These are phyloP conservation scores for Myriosclerotinia curreyana DNA, from an alignment of 2,329 filamentous ascomycete species.

Conservation along the genomic window DNA sequence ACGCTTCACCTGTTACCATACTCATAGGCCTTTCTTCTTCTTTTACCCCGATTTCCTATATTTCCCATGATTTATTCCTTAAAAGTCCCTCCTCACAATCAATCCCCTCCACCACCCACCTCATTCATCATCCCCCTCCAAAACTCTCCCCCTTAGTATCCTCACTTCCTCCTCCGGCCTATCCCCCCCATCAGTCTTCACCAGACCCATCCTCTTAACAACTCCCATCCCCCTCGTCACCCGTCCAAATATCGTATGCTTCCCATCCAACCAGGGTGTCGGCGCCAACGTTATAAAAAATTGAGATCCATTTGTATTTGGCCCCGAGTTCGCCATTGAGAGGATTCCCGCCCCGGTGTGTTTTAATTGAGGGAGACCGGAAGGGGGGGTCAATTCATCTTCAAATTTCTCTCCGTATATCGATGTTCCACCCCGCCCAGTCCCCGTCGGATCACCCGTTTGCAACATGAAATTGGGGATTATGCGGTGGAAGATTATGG, in stretches of 20 bases:
- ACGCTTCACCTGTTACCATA: background rate
- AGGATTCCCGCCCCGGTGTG: slow-evolving; percentile 93
- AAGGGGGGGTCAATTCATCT: slow-evolving; percentile 73
- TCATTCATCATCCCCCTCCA: slow-evolving; percentile 53
- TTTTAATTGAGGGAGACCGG: slow-evolving; percentile 58
- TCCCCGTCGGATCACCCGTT: slow-evolving; percentile 90
- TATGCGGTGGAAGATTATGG: slow-evolving; percentile 84
- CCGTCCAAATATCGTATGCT: slow-evolving; percentile 93
- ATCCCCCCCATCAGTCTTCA: slow-evolving; percentile 80
- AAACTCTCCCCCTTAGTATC: slow-evolving; percentile 68
- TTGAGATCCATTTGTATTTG: slow-evolving; percentile 90
- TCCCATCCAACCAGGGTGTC: slow-evolving; percentile 93
- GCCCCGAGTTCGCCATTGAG: slow-evolving; percentile 93
- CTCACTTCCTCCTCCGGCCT: slow-evolving; percentile 77
- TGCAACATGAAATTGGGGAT: slow-evolving; percentile 97
- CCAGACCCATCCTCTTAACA: slow-evolving; percentile 84
- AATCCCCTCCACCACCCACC: background rate
- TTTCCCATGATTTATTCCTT: background rate
- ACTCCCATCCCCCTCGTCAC: slow-evolving; percentile 80
- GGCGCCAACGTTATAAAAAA: slow-evolving; percentile 96
- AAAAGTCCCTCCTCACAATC: background rate
- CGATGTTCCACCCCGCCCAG: slow-evolving; percentile 79
- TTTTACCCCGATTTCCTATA: too few relatives aligned
- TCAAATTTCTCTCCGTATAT: slow-evolving; percentile 94
- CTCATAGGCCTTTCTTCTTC: too few relatives aligned